Percentiles rank a stretch among this genome's conserved stretches.
These are phyloP conservation scores for Chaetomiaceae sp. DNA, from an alignment of 2,329 filamentous ascomycete species.

Conservation along the genomic window DNA sequence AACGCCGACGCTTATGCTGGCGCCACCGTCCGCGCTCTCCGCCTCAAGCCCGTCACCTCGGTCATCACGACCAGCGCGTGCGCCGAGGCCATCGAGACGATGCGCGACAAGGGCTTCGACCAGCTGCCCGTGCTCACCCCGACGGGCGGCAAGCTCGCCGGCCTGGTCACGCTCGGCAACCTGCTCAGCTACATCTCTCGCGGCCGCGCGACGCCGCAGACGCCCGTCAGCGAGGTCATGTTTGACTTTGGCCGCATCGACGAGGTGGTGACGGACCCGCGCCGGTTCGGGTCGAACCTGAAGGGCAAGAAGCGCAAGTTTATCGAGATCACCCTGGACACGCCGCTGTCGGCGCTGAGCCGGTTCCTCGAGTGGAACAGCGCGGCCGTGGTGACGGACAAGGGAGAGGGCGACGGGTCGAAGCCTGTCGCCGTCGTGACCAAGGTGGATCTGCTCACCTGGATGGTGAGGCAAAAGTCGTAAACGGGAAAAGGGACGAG, in stretches of 20 bases:
- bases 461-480: constrained; percentile 69
- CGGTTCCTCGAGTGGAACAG: constrained; percentile 98
- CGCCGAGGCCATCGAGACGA: constrained; percentile 88
- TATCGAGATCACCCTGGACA: constrained; percentile 91
- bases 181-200: constrained; percentile 84
- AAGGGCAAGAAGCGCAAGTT: constrained; percentile 62
- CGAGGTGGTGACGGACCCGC: constrained; percentile 86
- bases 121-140: constrained; percentile 84
- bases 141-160: constrained; percentile 69
- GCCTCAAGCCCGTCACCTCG: constrained; percentile 90
- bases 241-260: constrained; percentile 87
- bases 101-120: constrained; percentile 97
- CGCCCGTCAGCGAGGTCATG: constrained; percentile 83
- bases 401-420: constrained; percentile 49
- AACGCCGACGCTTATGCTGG: constrained; percentile 65
- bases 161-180: constrained; percentile 91
- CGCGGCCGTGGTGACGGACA: constrained; percentile 88
- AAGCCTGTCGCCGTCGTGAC: constrained; percentile 90
- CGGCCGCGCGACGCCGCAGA: constrained; percentile 69
- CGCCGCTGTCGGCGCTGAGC: constrained; percentile 74
- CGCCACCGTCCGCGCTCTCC: constrained; percentile 75
- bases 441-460: constrained; percentile 91
- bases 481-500: background rate
- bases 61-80: constrained; percentile 67
- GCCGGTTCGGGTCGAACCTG: constrained; percentile 49